A percentile compares a stretch with the other conserved stretches of the same genome.
These are phyloP conservation scores for Didymella sp. DNA, from an alignment of 2,329 filamentous ascomycete species.

Conservation along the genomic window DNA sequence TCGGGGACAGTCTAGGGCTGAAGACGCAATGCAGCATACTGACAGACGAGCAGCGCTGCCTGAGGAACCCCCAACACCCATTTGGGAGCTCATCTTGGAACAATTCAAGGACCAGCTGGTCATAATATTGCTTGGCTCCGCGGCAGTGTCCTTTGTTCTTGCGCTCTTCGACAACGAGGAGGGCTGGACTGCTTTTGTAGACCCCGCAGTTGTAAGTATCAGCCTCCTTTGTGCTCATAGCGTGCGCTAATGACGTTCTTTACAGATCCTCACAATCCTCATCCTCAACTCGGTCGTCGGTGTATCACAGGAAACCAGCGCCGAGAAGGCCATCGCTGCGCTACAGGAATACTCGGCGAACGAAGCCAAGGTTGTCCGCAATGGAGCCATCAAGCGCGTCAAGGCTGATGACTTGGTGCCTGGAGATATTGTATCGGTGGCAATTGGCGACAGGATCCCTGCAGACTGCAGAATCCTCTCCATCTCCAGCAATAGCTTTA, in stretches of 20 bases:
- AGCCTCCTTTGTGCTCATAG: neutral
- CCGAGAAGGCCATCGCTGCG: conserved; percentile 97
- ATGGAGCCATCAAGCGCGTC: conserved; percentile 79
- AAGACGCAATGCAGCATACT: neutral
- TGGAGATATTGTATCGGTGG: conserved; percentile 86
- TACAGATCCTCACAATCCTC: conserved; percentile 93
- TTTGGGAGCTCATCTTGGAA: conserved; percentile 96
- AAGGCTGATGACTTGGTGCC: conserved; percentile 98
- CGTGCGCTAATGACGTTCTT: conserved; percentile 22
- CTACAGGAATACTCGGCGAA: conserved; percentile 99
- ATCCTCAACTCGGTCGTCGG: conserved; percentile 96
- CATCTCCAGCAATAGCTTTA: conserved; percentile 97
- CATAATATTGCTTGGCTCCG: conserved; percentile 90
- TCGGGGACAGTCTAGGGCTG: neutral
- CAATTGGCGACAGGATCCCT: conserved; percentile 91
- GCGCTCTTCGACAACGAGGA: conserved; percentile 92
- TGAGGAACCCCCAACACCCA: conserved; percentile 92
- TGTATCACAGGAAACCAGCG: conserved; percentile 97
- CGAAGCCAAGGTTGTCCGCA: conserved; percentile 89
- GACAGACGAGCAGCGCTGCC: conserved; percentile 63
- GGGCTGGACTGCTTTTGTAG: conserved; percentile 96
- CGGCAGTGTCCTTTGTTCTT: conserved; percentile 89
- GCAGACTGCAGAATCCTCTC: conserved; percentile 90
- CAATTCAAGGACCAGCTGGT: conserved; percentile 99
- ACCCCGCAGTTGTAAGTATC: conserved; percentile 84